Evolutionary conservation across 441 rosid species (phyloP).

Genomic region (Jatropha multifida): DNA sequence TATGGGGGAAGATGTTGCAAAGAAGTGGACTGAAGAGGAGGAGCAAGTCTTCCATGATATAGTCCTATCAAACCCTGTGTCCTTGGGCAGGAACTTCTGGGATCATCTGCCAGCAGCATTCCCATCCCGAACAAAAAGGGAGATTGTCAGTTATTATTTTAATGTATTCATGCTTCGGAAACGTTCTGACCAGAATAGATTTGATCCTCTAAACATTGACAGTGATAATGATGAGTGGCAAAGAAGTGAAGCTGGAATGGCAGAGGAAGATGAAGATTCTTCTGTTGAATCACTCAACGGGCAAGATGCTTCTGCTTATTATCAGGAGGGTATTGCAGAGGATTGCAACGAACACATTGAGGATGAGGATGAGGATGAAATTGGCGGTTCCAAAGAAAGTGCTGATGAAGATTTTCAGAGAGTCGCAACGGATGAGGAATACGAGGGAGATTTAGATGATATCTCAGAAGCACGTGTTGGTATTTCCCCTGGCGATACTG

Average conservation of each 20-base stretch:
- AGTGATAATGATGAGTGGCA: slow-evolving; percentile 70
- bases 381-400: slow-evolving; percentile 22
- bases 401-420: slow-evolving; percentile 6
- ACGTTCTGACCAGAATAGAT: slow-evolving; percentile 48
- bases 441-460: slow-evolving; percentile 37
- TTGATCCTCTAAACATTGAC: slow-evolving; percentile 44
- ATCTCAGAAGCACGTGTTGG: slow-evolving; percentile 21
- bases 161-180: slow-evolving; percentile 46
- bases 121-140: slow-evolving; percentile 39
- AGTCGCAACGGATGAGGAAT: slow-evolving; percentile 31
- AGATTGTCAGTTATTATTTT: slow-evolving; percentile 49
- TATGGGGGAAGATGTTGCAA: slow-evolving; percentile 51
- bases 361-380: slow-evolving; percentile 19
- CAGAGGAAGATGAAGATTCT: slow-evolving; percentile 46
- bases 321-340: slow-evolving; percentile 24
- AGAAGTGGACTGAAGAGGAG: slow-evolving; percentile 44
- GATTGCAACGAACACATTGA: slow-evolving; percentile 31
- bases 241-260: slow-evolving; percentile 40
- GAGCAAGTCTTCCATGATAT: slow-evolving; percentile 37
- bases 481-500: slow-evolving; percentile 5
- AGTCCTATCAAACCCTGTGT: slow-evolving; percentile 38
- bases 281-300: slow-evolving; percentile 42
- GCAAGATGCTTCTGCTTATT: slow-evolving; percentile 22
- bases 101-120: slow-evolving; percentile 36
- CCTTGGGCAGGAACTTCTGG: slow-evolving; percentile 45